These are phyloP conservation scores for Phaffia tasmanica DNA, from an alignment of 768 basidiomycete genomes.

Conservation along the genomic window DNA sequence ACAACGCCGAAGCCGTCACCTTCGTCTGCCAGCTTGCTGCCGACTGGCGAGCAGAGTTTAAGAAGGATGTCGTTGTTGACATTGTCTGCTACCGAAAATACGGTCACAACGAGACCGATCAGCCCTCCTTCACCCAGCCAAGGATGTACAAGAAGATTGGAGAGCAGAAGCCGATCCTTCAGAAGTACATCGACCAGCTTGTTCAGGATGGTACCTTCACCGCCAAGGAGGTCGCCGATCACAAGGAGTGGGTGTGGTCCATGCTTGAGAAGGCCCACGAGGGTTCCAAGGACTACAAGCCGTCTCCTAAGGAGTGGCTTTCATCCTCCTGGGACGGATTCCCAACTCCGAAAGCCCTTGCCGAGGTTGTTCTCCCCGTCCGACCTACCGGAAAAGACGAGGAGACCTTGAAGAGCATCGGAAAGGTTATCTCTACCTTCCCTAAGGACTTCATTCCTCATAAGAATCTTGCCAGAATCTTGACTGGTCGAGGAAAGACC, in stretches of 20 bases:
- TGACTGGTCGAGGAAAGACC: slow-evolving; percentile 72
- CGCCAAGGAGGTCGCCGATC: slow-evolving; percentile 90
- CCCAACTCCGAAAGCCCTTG: slow-evolving; percentile 90
- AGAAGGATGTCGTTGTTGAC: slow-evolving; percentile 96
- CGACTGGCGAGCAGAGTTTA: slow-evolving; percentile 95
- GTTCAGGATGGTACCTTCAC: slow-evolving; percentile 87
- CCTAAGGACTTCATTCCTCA: slow-evolving; percentile 79
- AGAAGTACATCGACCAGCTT: slow-evolving; percentile 83
- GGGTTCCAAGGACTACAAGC: slow-evolving; percentile 90
- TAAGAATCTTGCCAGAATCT: slow-evolving; percentile 86
- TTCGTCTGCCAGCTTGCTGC: slow-evolving; percentile 97
- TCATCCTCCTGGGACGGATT: slow-evolving; percentile 97
- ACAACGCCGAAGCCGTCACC: slow-evolving; percentile 95
- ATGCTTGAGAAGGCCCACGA: slow-evolving; percentile 94
- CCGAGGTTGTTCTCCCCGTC: slow-evolving; percentile 82
- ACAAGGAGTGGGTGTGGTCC: slow-evolving; percentile 99
- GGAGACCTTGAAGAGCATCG: slow-evolving; percentile 67
- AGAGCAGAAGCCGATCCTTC: slow-evolving; percentile 82
- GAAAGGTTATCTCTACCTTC: slow-evolving; percentile 73
- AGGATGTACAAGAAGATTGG: slow-evolving; percentile 96
- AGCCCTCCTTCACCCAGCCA: slow-evolving; percentile 96
- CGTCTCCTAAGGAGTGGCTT: slow-evolving; percentile 91
- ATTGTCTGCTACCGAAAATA: slow-evolving; percentile 98
- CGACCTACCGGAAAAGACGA: slow-evolving; percentile 71
- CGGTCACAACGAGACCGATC: slow-evolving; percentile 99